Percentiles rank a stretch among this genome's conserved stretches.
These are phyloP conservation scores for Harringtonia aguacate DNA, from an alignment of 2,329 filamentous ascomycete species.

Conservation along the genomic window DNA sequence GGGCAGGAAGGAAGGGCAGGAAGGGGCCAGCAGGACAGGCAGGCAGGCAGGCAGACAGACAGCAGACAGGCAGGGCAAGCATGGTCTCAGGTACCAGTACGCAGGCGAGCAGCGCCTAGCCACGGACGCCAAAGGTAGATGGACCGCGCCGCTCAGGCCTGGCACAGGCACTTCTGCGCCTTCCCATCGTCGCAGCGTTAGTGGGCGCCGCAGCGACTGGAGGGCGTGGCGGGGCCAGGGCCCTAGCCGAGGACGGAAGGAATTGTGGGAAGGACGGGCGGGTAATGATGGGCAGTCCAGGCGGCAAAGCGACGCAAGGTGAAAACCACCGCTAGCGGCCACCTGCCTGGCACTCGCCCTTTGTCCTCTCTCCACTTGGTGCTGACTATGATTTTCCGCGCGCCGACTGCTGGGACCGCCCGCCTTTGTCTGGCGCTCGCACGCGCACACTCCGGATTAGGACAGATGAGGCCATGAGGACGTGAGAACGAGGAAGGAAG, in stretches of 20 bases:
- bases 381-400: conserved; percentile 6
- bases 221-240: conserved; percentile 4
- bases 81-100: conserved; percentile 7
- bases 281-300: conserved; percentile 8
- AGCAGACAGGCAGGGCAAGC: no score
- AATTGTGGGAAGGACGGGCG: conserved; percentile 7
- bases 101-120: conserved; percentile 1
- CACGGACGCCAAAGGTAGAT: conserved; percentile 10
- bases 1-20: neutral
- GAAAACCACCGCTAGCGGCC: neutral
- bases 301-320: neutral
- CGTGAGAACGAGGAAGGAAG: neutral
- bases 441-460: neutral
- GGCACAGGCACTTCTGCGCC: neutral
- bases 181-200: neutral
- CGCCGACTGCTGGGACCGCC: neutral
- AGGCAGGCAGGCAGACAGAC: no score
- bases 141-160: conserved; percentile 8
- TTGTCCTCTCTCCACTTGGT: conserved; percentile 8
- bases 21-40: neutral
- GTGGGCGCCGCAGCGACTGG: neutral
- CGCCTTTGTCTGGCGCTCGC: conserved; percentile 2
- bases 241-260: conserved; percentile 12
- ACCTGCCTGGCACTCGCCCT: conserved; percentile 1
- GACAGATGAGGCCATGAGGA: no score